Base-by-base conservation (phyloP, 805 yeast genomes). In the Candida caryicola region DNA sequence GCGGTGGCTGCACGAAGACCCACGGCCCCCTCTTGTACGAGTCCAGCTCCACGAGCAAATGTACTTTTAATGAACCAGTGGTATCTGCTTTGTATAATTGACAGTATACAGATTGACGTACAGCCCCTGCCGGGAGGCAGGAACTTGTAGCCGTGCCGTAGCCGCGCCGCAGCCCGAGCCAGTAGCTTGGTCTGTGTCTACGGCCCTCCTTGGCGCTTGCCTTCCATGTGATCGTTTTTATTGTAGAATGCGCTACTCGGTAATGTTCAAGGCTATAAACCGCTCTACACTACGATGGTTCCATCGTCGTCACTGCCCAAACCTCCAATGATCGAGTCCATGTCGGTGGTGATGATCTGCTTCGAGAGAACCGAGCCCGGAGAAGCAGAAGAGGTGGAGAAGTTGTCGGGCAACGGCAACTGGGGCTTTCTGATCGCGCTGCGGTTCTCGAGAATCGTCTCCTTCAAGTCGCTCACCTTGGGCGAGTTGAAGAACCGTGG, bases 391-490 rank as follows among this genome's bases (percentile, higher is more conserved):
- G 47, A 29, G 5, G 43, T 35, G n/a, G 34, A 15, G 5, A 32
- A 28, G 15, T 23, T 26, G 8, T 44, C 47, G 13, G 38, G 27
- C 31, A 33, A 23, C 6, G 6, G 19, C 10, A 23, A 15, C 6
- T 33, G 25, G 4, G 45, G 39, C 18, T 34, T 34, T 17, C 15
- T 34, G 28, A 21, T 15, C 7, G 33, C 10, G 21, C 23, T 17
- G 23, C 21, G 14, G 39, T 23, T 21, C 28, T 29, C 42, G 18
- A 12, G 38, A 29, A 60, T 45, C 12, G 54, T 55, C 13, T 61
- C 63, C 34, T 63, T 62, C 42, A 69, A 54, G 30, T 69, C 73
- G n/a, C 59, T 43, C 0, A 66, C 66, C 41, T 59, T 59, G 0
- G 69, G 67, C 1, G 63, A 44, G 17, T 35, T 29, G 29, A 17